Evolutionary conservation across 352 stramenopile genomes (phyloP).

Genomic region (Pythium rhizo-oryzae): DNA sequence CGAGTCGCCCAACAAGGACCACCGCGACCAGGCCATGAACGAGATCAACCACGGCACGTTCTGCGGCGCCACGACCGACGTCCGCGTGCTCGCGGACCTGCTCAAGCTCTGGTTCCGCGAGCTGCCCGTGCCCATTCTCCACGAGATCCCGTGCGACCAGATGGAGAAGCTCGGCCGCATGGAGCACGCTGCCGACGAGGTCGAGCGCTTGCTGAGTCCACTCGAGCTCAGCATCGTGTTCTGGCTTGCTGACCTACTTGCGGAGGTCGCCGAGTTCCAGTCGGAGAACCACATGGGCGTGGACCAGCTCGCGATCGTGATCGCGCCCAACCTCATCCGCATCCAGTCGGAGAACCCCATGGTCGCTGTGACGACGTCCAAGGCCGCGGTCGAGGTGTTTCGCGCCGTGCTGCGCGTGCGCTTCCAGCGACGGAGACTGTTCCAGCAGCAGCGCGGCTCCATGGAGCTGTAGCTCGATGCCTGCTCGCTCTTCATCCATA

Average conservation of each 20-base stretch:
- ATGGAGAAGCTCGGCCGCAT: constrained; percentile 54
- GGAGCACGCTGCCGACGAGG: constrained; percentile 40
- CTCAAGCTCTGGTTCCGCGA: constrained; percentile 93
- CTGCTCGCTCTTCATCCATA: not conserved
- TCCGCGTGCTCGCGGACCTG: constrained; percentile 86
- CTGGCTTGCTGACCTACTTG: constrained; percentile 86
- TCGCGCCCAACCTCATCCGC: constrained; percentile 88
- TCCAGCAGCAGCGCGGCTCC: not conserved
- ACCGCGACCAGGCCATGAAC: constrained; percentile 79
- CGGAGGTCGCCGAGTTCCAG: constrained; percentile 71
- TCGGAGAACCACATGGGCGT: constrained; percentile 88
- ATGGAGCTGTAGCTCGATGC: constrained; percentile 5
- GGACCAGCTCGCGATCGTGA: constrained; percentile 89
- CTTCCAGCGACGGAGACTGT: constrained; percentile 28
- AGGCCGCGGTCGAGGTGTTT: constrained; percentile 85
- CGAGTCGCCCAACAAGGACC: constrained; percentile 85
- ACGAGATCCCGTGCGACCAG: constrained; percentile 70
- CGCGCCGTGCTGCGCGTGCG: constrained; percentile 50
- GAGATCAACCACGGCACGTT: constrained; percentile 87
- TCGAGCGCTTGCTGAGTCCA: constrained; percentile 52
- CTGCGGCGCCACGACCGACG: constrained; percentile 58
- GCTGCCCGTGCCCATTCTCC: constrained; percentile 79
- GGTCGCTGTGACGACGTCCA: constrained; percentile 83
- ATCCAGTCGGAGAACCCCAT: constrained; percentile 87
- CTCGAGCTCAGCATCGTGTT: constrained; percentile 67